phyloP scores from a whole-genome alignment of 371 early-diverging fungal species.

The Lichtheimia ornata region DNA sequence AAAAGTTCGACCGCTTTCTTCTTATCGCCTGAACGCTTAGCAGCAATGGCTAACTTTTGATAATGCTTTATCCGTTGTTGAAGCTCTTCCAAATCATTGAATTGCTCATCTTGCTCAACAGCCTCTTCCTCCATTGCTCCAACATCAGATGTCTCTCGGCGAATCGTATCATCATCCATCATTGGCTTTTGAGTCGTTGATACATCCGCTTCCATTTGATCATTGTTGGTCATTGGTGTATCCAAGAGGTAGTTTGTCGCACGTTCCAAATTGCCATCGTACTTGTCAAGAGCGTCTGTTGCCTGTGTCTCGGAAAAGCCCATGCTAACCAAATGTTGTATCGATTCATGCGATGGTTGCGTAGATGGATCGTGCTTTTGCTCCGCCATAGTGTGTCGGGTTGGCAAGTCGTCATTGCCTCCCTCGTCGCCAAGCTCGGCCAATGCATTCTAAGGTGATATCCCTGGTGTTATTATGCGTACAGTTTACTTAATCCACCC shows the following conservation, averaged over 20 bases:
- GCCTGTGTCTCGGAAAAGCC: conserved; percentile 37
- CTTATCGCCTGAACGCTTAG: conserved; percentile 47
- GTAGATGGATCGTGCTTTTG: too few relatives aligned
- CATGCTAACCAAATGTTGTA: conserved; percentile 25
- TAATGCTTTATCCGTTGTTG: conserved; percentile 31
- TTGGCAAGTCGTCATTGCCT: background rate
- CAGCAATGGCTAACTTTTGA: conserved; percentile 40
- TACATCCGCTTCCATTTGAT: background rate
- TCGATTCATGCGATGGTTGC: conserved; percentile 1
- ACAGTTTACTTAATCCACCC: background rate
- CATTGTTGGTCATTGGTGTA: conserved; percentile 7
- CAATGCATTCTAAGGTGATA: background rate
- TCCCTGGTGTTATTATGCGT: background rate
- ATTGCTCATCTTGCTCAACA: conserved; percentile 2
- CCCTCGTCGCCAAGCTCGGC: background rate
- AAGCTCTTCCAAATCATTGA: conserved; percentile 18
- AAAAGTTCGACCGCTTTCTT: conserved; percentile 37
- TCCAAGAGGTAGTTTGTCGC: conserved; percentile 42
- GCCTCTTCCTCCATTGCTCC: conserved; percentile 10
- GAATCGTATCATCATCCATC: background rate
- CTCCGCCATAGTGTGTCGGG: too few relatives aligned
- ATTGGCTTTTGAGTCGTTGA: background rate
- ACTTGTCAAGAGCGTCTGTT: conserved; percentile 22
- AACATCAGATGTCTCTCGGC: background rate
- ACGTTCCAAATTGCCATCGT: conserved; percentile 33